phyloP scores from a whole-genome alignment of 2,329 filamentous ascomycete species.

The Aspergillus jensenii region DNA sequence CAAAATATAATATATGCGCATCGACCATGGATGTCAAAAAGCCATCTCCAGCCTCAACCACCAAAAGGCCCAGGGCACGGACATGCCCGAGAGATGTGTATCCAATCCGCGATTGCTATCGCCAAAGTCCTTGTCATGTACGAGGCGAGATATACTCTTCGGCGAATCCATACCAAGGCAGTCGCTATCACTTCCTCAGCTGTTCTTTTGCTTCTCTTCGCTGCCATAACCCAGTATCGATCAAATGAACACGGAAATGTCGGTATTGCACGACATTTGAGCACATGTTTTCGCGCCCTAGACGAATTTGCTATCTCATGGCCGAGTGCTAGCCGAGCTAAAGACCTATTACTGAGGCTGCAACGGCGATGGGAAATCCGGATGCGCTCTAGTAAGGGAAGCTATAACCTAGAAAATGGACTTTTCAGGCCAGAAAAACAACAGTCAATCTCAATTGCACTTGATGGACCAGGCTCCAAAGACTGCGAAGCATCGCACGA shows the following conservation, averaged over 20 bases:
- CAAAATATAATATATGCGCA: conserved; percentile 36
- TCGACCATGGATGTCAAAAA: conserved; percentile 37
- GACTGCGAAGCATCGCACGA: not conserved
- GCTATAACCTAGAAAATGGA: not conserved
- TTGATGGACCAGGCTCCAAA: not conserved
- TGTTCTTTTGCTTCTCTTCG: conserved; percentile 39
- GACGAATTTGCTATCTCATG: conserved; percentile 41
- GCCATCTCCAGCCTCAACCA: conserved; percentile 30
- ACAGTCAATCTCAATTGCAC: not conserved
- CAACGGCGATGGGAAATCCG: conserved; percentile 34
- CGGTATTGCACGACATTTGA: conserved; percentile 30
- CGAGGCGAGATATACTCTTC: conserved; percentile 41
- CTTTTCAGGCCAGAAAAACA: not conserved
- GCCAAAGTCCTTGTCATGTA: conserved; percentile 41
- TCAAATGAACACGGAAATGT: conserved; percentile 22
- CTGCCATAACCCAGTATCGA: conserved; percentile 14
- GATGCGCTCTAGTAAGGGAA: not conserved
- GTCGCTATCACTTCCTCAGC: conserved; percentile 45
- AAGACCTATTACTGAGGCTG: conserved; percentile 35
- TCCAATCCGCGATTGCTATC: conserved; percentile 40
- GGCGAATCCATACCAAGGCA: conserved; percentile 42
- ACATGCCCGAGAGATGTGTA: conserved; percentile 44
- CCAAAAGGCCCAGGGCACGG: conserved; percentile 42
- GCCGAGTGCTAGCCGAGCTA: conserved; percentile 40
- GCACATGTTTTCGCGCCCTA: conserved; percentile 42